Evolutionary conservation across 164 flowering plant species (phyloP).

Genomic region (Akebia trifoliata): DNA sequence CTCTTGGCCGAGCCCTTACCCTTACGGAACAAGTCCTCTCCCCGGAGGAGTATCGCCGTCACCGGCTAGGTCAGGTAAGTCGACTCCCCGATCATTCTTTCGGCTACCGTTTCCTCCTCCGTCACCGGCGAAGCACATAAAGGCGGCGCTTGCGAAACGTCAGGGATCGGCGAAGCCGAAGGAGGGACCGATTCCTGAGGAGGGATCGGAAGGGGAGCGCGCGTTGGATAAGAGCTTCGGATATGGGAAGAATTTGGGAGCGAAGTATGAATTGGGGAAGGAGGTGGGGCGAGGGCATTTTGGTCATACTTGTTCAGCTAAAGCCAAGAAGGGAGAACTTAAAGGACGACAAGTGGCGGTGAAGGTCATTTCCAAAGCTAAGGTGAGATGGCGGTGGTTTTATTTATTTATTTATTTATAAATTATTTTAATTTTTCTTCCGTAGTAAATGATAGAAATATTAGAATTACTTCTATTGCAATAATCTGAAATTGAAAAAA

Average conservation of each 20-base stretch:
- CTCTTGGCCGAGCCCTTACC: constrained; percentile 75
- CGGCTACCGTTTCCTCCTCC: constrained; percentile 89
- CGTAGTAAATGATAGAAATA: too few species aligned
- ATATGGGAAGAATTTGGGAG: constrained; percentile 70
- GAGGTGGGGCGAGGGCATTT: constrained; percentile 98
- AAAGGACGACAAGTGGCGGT: constrained; percentile 78
- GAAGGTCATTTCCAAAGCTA: constrained; percentile 88
- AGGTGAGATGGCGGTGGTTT: constrained; percentile 46
- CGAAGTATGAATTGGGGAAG: constrained; percentile 86
- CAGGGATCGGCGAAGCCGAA: constrained; percentile 58
- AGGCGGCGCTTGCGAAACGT: constrained; percentile 69
- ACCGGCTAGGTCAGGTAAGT: constrained; percentile 57
- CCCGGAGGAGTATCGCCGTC: constrained; percentile 75
- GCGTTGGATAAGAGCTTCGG: constrained; percentile 91
- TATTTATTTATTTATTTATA: neutral
- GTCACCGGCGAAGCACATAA: constrained; percentile 95
- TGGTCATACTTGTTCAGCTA: constrained; percentile 90
- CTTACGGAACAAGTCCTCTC: constrained; percentile 44
- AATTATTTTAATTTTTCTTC: neutral
- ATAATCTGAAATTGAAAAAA: too few species aligned
- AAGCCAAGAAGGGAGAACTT: constrained; percentile 72
- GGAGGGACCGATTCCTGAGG: constrained; percentile 86
- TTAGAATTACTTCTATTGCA: too few species aligned
- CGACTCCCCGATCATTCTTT: constrained; percentile 71
- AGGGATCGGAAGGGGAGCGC: constrained; percentile 33